These are phyloP conservation scores for Pyrenophora graminea DNA, from an alignment of 2,329 filamentous ascomycete genomes.

Conservation along the genomic window DNA sequence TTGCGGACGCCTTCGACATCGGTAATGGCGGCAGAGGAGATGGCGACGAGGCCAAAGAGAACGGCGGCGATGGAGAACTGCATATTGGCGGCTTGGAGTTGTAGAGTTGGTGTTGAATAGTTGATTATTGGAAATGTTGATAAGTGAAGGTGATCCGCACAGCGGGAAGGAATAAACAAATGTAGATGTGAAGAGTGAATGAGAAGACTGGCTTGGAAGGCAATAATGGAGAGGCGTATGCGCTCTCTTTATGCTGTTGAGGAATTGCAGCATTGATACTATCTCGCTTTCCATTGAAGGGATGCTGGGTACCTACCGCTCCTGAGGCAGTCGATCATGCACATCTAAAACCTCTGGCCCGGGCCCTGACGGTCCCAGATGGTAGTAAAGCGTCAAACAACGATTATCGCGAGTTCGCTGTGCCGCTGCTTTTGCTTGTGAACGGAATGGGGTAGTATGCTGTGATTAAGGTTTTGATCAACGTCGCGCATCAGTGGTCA, in stretches of 20 bases:
- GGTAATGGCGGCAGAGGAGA: conserved; percentile 22
- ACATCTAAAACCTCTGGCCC: conserved; percentile 4
- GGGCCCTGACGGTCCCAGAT: conserved; percentile 4
- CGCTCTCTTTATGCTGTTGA: conserved; percentile 1
- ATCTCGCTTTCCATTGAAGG: background rate
- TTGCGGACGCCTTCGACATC: conserved; percentile 21
- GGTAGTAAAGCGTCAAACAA: conserved; percentile 4
- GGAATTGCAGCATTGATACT: conserved; percentile 1
- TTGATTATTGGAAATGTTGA: conserved; percentile 6
- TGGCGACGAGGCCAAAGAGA: conserved; percentile 25
- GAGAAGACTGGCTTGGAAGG: conserved; percentile 20
- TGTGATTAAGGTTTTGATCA: background rate
- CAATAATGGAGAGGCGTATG: background rate
- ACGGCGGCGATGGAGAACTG: conserved; percentile 19
- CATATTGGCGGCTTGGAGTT: conserved; percentile 8
- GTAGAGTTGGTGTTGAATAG: background rate
- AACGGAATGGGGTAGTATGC: background rate
- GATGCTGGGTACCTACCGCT: background rate
- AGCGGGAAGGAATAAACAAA: conserved; percentile 19
- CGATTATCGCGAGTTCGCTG: background rate
- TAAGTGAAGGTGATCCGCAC: conserved; percentile 22
- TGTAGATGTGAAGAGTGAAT: conserved; percentile 14
- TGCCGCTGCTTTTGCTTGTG: background rate
- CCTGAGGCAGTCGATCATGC: conserved; percentile 12
- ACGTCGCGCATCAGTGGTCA: background rate